A percentile compares a stretch with the other conserved stretches of the same genome.
phyloP scores from a whole-genome alignment of 257 asterid genomes.

The Ehretia macrophylla region DNA sequence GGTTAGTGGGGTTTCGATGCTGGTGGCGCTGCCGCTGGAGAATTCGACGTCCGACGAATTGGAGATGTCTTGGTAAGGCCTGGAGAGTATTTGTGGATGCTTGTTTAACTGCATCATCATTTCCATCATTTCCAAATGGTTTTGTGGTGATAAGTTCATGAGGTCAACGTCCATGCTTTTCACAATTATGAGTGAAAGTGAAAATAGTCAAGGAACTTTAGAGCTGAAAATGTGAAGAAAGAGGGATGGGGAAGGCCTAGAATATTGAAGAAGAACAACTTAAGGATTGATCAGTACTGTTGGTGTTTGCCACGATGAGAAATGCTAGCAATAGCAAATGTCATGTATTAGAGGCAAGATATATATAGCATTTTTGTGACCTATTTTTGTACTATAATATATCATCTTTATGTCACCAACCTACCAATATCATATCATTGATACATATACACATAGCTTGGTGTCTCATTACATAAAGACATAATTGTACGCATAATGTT shows the following conservation, averaged over 20 bases:
- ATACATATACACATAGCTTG: neutral
- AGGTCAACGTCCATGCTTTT: conserved; percentile 25
- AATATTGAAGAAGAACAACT: too few species aligned
- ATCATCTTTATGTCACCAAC: neutral
- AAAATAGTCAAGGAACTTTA: neutral
- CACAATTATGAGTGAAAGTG: neutral
- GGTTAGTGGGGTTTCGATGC: conserved; percentile 4
- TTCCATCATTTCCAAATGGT: conserved; percentile 13
- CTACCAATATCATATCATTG: neutral
- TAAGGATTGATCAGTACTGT: too few species aligned
- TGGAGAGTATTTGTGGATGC: conserved; percentile 7
- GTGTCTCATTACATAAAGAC: neutral
- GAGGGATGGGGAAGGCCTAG: conserved; percentile 6
- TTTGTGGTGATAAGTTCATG: conserved; percentile 17
- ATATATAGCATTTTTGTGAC: conserved; percentile 7
- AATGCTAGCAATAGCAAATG: conserved; percentile 8
- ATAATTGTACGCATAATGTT: neutral
- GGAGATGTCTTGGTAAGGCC: conserved; percentile 1
- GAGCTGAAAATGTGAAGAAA: neutral
- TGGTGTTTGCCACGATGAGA: conserved; percentile 5
- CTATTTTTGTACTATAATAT: neutral
- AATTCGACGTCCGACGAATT: conserved; percentile 19
- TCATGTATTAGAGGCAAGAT: neutral
- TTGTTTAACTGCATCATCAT: conserved; percentile 8
- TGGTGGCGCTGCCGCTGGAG: conserved; percentile 19